Base-by-base conservation (phyloP, 345 rosid species). In the Stellera chamaejasme region DNA sequence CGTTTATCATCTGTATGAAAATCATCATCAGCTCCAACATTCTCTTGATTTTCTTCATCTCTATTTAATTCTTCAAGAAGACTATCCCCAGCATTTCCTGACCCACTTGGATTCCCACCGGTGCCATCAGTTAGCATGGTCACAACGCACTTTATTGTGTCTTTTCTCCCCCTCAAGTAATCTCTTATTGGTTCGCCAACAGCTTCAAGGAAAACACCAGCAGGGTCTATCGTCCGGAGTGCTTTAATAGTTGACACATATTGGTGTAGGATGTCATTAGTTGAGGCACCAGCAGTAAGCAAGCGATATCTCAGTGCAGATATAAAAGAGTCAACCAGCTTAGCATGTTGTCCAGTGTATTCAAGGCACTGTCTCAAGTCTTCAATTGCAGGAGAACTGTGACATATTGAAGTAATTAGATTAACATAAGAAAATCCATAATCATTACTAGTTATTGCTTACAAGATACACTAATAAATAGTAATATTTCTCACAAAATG, bases 211-310 rank as follows among this genome's bases (percentile, higher is more conserved):
- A 93, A 87, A 51, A 93, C 78, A 68, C 96, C 97, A 65, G 96
- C 80, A 43, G 96, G 94, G 61, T 93, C 94, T 66, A 93, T 83
- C 41, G 96, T 88, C 59, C 97, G 77, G 59, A 93, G 82, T 62
- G 97, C 99, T 76, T 84, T 93, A 58, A 93, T 89, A 36, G 99
- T 93, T 44, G 96, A 93, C 60, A 93, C 94, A 59, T 93, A 93
- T 60, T 93, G 99, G 73, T 87, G 99, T 73, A 93, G 65, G 78
- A 93, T 93, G 75, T 93, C 99, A 89, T 88, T 93, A 56, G 99
- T 89, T 60, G 99, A 93, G 71, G 96, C 99, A 47, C 99, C 97
- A 11, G 99, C 99, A 65, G 99, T 89, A 36, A 93, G 99, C 69
- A 93, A 69, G 48, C 97, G 91, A 56, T 80, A 84, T 71, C 77